Evolutionary conservation across 1,284 basidiomycete species (phyloP), one percentile per base, ranked within the genome.

Genomic region (Ceratobasidium sp.): DNA sequence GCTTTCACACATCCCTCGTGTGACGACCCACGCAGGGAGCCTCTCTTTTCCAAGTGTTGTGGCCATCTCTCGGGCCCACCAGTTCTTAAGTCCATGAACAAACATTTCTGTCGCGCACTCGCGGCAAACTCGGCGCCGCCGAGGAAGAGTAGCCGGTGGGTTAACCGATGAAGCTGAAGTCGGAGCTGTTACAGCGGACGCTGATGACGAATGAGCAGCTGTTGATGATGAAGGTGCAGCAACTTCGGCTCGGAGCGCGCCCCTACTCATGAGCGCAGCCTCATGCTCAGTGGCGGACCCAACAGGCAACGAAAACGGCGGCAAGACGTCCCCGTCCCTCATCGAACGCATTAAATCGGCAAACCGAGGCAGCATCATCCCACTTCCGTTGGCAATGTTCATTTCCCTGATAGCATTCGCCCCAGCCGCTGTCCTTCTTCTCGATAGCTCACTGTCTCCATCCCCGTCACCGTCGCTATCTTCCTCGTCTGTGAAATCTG

Each of bases 271-370:
- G 47, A 50, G n/a, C 47, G 47, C n/a, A n/a, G 26, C 26, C 47
- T 18, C 47, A 18, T 18, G 47, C n/a, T 50, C 47, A 50, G 47
- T 50, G n/a, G n/a, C n/a, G 26, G 59, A 46, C 23, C 38, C 59
- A 23, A 44, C 38, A 46, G 59, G 59, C 21, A 69, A 57, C 35
- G 49, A 41, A 38, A 69, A 69, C 21, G 64, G 57, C 21, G 64
- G 64, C 1, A 41, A 28, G 1, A 43, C 30, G 21, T 69, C 66
- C 21, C 43, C 38, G 21, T 69, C 66, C 18, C 66, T 38, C 66
- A 69, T 69, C 35, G 66, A 57, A 30, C 66, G 54, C 66, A 69
- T 69, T 44, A 69, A 23, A 32, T 69, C 66, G 5, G 66, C 66
- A 11, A 69, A 52, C 4, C 64, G 64, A 46, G 64, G 64, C 21